A percentile compares a stretch with the other conserved stretches of the same genome.
Evolutionary conservation across 2,329 filamentous ascomycete genomes (phyloP).

Genomic region (Hymenoscyphus fructigenus): DNA sequence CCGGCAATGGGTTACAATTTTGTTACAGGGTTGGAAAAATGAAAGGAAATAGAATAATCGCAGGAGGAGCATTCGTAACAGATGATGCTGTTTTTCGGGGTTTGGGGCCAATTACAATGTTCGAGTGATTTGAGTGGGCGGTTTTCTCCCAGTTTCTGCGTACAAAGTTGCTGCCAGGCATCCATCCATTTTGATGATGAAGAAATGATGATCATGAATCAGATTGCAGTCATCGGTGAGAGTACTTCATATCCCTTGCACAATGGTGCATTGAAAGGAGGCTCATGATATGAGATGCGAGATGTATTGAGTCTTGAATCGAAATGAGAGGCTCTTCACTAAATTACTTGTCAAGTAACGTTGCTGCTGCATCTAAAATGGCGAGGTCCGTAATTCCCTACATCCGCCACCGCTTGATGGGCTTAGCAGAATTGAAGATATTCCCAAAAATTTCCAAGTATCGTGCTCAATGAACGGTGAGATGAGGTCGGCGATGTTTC

Average conservation of each 20-base stretch:
- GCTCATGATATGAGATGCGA: conserved; percentile 1
- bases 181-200: background rate
- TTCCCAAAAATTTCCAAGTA: background rate
- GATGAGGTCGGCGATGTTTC: background rate
- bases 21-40: background rate
- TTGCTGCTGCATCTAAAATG: background rate
- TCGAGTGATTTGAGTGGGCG: background rate
- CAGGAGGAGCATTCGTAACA: background rate
- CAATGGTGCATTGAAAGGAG: background rate
- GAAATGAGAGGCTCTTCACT: background rate
- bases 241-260: background rate
- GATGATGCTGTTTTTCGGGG: no score
- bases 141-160: background rate
- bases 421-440: background rate
- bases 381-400: background rate
- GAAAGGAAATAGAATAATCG: background rate
- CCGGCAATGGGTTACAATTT: background rate
- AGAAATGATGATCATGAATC: background rate
- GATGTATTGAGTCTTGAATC: no score
- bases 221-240: background rate
- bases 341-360: background rate
- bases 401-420: background rate
- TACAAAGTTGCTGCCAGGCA: background rate
- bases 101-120: background rate
- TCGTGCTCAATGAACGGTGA: background rate